Conservation (phyloP, 1,139 yeast genomes). For the Nakaseomyces bracarensis region DNA sequence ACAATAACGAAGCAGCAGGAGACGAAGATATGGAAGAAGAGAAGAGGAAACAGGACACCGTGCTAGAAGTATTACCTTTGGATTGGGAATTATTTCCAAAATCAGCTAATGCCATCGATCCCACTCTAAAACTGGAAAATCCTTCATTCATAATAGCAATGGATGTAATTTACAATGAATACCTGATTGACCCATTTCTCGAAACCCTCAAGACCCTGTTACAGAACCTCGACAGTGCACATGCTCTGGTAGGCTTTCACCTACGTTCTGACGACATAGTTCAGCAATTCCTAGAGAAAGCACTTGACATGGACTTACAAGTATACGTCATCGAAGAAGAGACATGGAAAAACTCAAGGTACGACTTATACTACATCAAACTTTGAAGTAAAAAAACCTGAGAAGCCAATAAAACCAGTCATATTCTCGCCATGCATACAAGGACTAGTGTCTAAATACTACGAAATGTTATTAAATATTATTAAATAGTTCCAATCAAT, state of each 20-base stretch:
- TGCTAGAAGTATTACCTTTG: constrained; percentile 22
- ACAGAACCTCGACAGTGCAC: constrained; percentile 9
- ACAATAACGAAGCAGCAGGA: not conserved
- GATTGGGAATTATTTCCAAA: constrained; percentile 27
- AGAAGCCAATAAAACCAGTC: not conserved
- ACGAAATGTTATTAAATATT: no score
- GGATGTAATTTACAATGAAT: constrained; percentile 33
- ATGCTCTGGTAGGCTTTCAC: constrained; percentile 27
- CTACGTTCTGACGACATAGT: constrained; percentile 28
- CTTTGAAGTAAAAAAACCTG: no score
- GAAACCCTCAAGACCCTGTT: constrained; percentile 18
- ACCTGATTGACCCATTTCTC: constrained; percentile 28
- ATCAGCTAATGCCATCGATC: constrained; percentile 8
- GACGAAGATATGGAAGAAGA: not conserved
- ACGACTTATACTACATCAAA: constrained; percentile 12
- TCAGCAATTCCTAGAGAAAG: constrained; percentile 23
- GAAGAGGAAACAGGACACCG: not conserved
- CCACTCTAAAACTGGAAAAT: constrained; percentile 7
- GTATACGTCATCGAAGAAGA: constrained; percentile 16
- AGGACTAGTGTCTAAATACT: not conserved
- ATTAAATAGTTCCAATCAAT: no score
- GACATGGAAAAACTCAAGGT: constrained; percentile 15
- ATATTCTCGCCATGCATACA: not conserved
- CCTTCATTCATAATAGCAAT: constrained; percentile 25
- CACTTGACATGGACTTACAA: constrained; percentile 18